A percentile compares a stretch with the other conserved stretches of the same genome.
phyloP scores from a whole-genome alignment of 768 basidiomycete species.

The Serendipita sp. region DNA sequence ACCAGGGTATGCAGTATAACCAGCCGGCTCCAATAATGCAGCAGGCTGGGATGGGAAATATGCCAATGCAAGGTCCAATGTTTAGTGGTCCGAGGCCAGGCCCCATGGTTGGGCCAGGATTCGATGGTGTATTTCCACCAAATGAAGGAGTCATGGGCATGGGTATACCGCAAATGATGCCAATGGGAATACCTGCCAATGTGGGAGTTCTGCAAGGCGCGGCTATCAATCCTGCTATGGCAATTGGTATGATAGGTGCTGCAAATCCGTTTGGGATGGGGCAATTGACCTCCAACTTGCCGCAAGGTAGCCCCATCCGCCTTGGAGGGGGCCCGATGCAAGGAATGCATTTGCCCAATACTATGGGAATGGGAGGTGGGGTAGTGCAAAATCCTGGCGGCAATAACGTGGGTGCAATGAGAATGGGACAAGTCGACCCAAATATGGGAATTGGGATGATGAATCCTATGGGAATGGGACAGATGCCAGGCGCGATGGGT shows the following conservation, averaged over 20 bases:
- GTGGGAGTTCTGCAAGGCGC: neutral
- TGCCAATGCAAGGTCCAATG: neutral
- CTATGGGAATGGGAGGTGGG: slow-evolving; percentile 2
- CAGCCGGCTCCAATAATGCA: slow-evolving; percentile 13
- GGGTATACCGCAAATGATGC: neutral
- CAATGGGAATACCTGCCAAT: neutral
- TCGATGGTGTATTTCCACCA: neutral
- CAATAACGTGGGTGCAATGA: slow-evolving; percentile 10
- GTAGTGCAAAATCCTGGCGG: neutral
- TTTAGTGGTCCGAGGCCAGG: neutral
- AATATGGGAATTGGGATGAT: slow-evolving; percentile 9
- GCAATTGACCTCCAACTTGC: neutral
- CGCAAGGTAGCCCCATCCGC: neutral
- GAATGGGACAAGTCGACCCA: neutral
- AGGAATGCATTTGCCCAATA: neutral
- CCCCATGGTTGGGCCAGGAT: neutral
- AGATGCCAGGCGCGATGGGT: slow-evolving; percentile 9
- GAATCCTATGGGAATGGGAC: slow-evolving; percentile 12
- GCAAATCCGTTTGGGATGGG: neutral
- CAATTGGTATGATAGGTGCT: neutral
- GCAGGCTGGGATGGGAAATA: neutral
- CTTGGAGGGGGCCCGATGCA: neutral
- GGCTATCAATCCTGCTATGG: neutral
- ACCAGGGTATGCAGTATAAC: slow-evolving; percentile 13
- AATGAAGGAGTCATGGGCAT: neutral